Percentiles rank a stretch among this genome's conserved stretches.
Conservation (phyloP, 257 asterid genomes). For the Ajuga chamaepitys region DNA sequence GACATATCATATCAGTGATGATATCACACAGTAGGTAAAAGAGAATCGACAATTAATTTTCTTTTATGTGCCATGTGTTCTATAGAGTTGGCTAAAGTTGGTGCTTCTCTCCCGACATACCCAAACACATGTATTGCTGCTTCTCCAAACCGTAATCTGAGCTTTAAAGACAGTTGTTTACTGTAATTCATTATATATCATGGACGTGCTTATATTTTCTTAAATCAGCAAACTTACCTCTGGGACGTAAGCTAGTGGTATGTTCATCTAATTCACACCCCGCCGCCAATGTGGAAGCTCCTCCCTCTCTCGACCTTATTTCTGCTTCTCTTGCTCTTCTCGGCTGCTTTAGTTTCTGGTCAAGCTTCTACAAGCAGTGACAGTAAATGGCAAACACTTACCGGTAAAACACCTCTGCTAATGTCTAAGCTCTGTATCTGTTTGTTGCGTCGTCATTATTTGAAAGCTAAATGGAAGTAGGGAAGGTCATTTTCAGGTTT, state of each 20-base stretch:
- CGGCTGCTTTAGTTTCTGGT: constrained; percentile 46
- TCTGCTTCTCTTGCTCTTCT: constrained; percentile 26
- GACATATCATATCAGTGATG: too few species aligned
- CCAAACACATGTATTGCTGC: too few species aligned
- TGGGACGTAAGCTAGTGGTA: neutral
- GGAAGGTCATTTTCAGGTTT: neutral
- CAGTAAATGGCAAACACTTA: constrained; percentile 56
- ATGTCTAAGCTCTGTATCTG: neutral
- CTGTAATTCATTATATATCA: too few species aligned
- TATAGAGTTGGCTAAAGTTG: too few species aligned
- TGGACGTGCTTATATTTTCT: too few species aligned
- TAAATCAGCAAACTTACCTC: too few species aligned
- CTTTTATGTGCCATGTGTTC: too few species aligned
- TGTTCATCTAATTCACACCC: neutral
- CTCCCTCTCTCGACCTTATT: constrained; percentile 9
- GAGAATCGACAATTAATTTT: too few species aligned
- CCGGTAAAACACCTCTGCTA: constrained; percentile 26
- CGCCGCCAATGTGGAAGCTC: constrained; percentile 51
- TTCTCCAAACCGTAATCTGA: too few species aligned
- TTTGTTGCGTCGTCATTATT: neutral
- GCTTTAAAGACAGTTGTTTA: too few species aligned
- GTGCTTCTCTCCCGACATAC: too few species aligned
- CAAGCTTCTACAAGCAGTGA: constrained; percentile 36
- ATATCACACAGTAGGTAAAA: too few species aligned
- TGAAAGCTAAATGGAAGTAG: neutral